Evolutionary conservation across 345 rosid genomes (phyloP).

Genomic region (Punica granatum): DNA sequence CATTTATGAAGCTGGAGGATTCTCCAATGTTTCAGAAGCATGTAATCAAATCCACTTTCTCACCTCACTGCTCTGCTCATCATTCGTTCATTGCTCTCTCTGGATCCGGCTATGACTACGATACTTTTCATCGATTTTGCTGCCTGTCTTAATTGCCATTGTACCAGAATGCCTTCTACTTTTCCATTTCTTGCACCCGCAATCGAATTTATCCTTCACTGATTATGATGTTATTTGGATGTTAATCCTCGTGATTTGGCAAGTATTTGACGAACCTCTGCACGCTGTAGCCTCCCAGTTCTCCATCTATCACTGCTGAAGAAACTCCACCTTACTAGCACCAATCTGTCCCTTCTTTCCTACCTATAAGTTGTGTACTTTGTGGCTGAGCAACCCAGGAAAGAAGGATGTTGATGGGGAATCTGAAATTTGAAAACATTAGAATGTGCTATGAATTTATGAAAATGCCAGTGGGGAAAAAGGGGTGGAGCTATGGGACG

Average conservation of each 20-base stretch:
- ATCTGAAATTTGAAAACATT: too few relatives aligned
- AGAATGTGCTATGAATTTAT: too few relatives aligned
- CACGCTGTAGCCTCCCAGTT: not conserved
- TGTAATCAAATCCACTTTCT: slow-evolving; percentile 16
- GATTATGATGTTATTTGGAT: not conserved
- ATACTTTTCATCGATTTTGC: too few relatives aligned
- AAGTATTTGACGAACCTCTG: not conserved
- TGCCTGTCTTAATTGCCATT: too few relatives aligned
- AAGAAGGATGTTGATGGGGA: too few relatives aligned
- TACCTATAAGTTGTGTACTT: not conserved
- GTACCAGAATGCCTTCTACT: too few relatives aligned
- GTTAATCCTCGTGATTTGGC: not conserved
- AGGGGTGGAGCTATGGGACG: not conserved
- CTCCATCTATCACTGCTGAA: not conserved
- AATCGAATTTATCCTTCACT: not conserved
- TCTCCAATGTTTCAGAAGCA: slow-evolving; percentile 73
- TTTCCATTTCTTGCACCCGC: not conserved
- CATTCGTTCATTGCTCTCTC: not conserved
- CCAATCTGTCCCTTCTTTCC: not conserved
- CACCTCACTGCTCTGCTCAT: not conserved
- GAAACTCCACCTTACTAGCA: not conserved
- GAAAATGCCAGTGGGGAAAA: not conserved
- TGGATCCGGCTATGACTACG: not conserved
- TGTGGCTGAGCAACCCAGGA: too few relatives aligned
- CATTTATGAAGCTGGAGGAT: slow-evolving; percentile 58